Base-by-base conservation (phyloP, 345 rosid species). In the Arabidopsis arenosa region DNA sequence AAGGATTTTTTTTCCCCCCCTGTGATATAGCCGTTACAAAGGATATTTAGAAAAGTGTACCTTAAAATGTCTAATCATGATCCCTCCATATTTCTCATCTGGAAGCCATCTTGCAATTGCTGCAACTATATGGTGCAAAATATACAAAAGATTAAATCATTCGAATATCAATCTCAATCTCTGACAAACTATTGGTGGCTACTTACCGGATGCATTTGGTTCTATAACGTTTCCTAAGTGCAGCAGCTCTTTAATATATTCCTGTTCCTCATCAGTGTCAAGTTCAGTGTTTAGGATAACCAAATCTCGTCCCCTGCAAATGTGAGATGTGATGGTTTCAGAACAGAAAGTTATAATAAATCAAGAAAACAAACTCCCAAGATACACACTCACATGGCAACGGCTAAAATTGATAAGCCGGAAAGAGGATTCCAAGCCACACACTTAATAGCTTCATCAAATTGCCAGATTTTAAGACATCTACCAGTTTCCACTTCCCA, bases 341-440 rank as follows among this genome's bases (percentile, higher is more conserved):
- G 1, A 41, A 41, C 45, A 41, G 26, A 2, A 23, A 2, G n/a
- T 9, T 12, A 41, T 41, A 9, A 41, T 41, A 11, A 41, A 41
- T 11, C n/a, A 4, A 41, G 26, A 41, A 41, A 41, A 3, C 4
- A 11, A 3, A 41, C 14, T 41, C 45, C 4, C 5, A 41, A 41
- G 45, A 41, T 48, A 66, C 18, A 57, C 67, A 41, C 90, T 80
- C 86, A 93, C 97, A 62, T 85, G 74, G 92, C 75, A 35, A 83
- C 74, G 2, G 94, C 96, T 83, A 93, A 65, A 52, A 93, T 66
- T 40, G 96, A 85, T 79, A 82, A 87, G 71, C 83, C 89, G 9
- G 83, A 81, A 71, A 86, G 80, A 65, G 98, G 98, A 80, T 90
- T 93, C 98, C 98, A 93, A 47, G 97, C 78, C 10, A 91, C 93